Evolutionary conservation across 2,329 filamentous ascomycete species (phyloP), one percentile per base, ranked within the genome.

Genomic region (Daldinia sp.): DNA sequence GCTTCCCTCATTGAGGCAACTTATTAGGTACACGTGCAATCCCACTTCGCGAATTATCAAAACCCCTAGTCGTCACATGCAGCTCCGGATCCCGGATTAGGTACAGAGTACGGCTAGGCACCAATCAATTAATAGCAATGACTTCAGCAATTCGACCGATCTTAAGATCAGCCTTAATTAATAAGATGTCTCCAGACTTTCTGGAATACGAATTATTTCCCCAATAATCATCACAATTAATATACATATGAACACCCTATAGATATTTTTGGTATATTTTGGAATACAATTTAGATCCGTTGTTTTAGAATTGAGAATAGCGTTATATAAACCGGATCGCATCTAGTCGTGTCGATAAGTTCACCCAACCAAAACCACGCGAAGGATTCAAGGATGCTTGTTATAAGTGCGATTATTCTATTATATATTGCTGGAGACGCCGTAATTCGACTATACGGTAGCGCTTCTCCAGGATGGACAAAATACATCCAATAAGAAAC

Each of bases 1-100:
- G 30, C 29, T 50, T 50, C 4, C 47, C 30, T 50, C 8, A 32
- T 35, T n/a, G 35, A 60, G 50, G 43, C 54, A 58, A n/a, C n/a
- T 39, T 17, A 27, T 60, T 60, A 61, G 59, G 59, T 64, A 66
- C 60, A 66, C 64, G 57, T 61, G 60, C 60, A n/a, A 63, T 66
- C 13, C 48, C 39, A 34, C 58, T 55, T 45, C 30, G 29, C 43
- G 41, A 39, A 32, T 51, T 64, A 58, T 57, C 52, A 61, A 29
- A 49, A 35, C 23, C 53, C 63, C 58, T 29, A 47, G 58, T 65
- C 58, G 35, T 29, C 58, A 57, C 45, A 59, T 66, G 59, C 63
- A 59, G 52, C 63, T 63, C 35, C 59, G 55, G 52, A 30, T 63
- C 48, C 60, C 63, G 59, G 48, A 65, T 65, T 60, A 52, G 63